A percentile compares a stretch with the other conserved stretches of the same genome.
These are phyloP conservation scores for Acanthamoeba royreba DNA, from an alignment of 208 protist genomes.

Conservation along the genomic window DNA sequence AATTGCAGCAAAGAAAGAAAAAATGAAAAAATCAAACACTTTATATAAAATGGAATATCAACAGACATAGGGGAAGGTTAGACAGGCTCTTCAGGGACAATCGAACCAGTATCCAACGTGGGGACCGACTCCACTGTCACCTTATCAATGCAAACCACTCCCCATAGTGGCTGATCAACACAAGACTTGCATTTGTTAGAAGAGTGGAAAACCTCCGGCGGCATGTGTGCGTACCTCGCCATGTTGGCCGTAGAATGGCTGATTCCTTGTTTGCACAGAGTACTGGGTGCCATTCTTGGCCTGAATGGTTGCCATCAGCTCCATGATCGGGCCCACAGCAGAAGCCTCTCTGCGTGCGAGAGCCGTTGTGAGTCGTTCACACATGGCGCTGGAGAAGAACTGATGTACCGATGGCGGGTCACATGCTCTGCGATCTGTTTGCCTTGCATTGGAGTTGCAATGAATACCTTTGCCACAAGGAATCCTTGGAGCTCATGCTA, in stretches of 20 bases:
- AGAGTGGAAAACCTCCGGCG: too few relatives aligned
- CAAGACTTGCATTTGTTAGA: too few relatives aligned
- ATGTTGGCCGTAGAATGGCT: neutral
- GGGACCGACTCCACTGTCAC: too few relatives aligned
- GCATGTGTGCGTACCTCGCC: too few relatives aligned
- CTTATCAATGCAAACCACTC: too few relatives aligned
- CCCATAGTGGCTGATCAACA: too few relatives aligned
- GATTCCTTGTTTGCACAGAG: neutral
- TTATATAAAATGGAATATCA: too few relatives aligned
- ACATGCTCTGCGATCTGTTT: neutral
- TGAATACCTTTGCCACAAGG: neutral
- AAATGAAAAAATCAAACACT: neutral
- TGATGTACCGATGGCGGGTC: neutral
- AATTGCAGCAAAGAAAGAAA: neutral
- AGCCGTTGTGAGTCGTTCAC: neutral
- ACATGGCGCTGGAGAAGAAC: neutral
- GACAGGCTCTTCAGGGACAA: too few relatives aligned
- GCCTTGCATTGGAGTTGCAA: neutral
- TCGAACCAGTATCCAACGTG: too few relatives aligned
- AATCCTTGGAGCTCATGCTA: neutral
- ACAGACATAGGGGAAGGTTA: too few relatives aligned
- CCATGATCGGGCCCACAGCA: neutral
- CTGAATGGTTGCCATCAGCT: neutral
- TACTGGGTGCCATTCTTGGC: neutral
- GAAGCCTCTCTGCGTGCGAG: neutral